These are phyloP conservation scores for Nigrospora sphaerica DNA, from an alignment of 2,329 filamentous ascomycete species.

Conservation along the genomic window DNA sequence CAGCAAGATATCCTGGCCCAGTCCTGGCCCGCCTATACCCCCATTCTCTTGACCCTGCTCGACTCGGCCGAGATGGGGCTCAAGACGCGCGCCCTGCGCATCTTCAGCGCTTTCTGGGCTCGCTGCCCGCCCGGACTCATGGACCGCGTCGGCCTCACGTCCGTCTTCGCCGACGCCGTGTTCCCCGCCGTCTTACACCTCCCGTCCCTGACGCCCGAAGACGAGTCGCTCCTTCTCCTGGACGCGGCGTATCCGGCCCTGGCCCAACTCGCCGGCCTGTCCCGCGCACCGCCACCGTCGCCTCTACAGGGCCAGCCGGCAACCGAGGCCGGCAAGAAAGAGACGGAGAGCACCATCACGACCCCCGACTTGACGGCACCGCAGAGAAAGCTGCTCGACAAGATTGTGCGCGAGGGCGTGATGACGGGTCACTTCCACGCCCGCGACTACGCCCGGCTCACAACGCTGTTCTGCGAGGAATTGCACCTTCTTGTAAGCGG, in stretches of 20 bases:
- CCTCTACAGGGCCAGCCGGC: too few relatives aligned
- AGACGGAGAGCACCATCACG: constrained; percentile 4
- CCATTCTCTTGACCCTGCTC: constrained; percentile 60
- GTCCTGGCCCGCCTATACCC: constrained; percentile 63
- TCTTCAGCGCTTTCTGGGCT: constrained; percentile 47
- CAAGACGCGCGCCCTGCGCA: constrained; percentile 47
- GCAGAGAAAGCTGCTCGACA: constrained; percentile 40
- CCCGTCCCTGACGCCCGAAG: constrained; percentile 68
- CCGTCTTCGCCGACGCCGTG: constrained; percentile 62
- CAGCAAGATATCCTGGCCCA: constrained; percentile 37
- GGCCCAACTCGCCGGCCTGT: constrained; percentile 44
- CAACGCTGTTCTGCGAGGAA: constrained; percentile 47
- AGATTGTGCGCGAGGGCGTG: constrained; percentile 47
- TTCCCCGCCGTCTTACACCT: constrained; percentile 69
- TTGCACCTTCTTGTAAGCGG: constrained; percentile 41
- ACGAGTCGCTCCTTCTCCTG: constrained; percentile 61
- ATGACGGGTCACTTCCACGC: constrained; percentile 50
- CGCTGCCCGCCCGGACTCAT: constrained; percentile 48
- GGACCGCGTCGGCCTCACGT: constrained; percentile 54
- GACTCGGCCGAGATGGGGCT: constrained; percentile 53
- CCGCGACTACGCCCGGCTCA: constrained; percentile 49
- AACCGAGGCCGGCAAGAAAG: constrained; percentile 2
- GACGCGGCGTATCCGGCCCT: constrained; percentile 60
- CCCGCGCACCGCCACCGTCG: constrained; percentile 1
- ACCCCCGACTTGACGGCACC: constrained; percentile 10